These are phyloP conservation scores for Laetiporus sulphureus DNA, from an alignment of 1,284 basidiomycete species.

Conservation along the genomic window DNA sequence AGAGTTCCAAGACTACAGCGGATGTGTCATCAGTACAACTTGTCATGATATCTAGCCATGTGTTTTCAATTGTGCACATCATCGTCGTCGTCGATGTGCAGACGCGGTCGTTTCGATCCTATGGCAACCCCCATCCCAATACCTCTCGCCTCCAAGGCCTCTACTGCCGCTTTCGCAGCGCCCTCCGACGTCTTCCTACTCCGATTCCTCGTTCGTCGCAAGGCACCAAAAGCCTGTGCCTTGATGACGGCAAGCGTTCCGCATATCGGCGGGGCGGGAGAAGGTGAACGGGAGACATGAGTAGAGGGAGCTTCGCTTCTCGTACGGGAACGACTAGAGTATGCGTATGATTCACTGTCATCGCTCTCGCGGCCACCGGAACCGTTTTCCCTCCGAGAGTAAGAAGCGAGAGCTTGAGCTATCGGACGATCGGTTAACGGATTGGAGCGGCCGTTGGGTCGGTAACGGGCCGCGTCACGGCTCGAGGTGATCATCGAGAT, in stretches of 20 bases:
- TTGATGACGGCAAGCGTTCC: constrained; percentile 82
- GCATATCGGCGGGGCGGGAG: constrained; percentile 59
- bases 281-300: constrained; percentile 61
- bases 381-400: constrained; percentile 44
- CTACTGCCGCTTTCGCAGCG: constrained; percentile 69
- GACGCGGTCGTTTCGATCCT: constrained; percentile 50
- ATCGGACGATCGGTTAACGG: constrained; percentile 43
- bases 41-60: constrained; percentile 23
- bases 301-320: constrained; percentile 24
- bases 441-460: constrained; percentile 41
- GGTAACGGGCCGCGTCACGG: constrained; percentile 53
- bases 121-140: constrained; percentile 52
- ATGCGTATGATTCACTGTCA: constrained; percentile 45
- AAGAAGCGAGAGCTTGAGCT: constrained; percentile 42
- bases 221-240: constrained; percentile 77
- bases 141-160: constrained; percentile 69
- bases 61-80: constrained; percentile 40
- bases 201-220: constrained; percentile 67
- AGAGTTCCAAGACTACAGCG: constrained; percentile 17
- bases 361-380: constrained; percentile 47
- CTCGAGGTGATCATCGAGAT: constrained; percentile 48
- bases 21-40: constrained; percentile 9
- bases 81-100: constrained; percentile 44
- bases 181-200: constrained; percentile 66
- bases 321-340: constrained; percentile 21